Evolutionary conservation across 306 rosid species (phyloP), one percentile per base, ranked within the genome.

Genomic region (Prunus dulcis): DNA sequence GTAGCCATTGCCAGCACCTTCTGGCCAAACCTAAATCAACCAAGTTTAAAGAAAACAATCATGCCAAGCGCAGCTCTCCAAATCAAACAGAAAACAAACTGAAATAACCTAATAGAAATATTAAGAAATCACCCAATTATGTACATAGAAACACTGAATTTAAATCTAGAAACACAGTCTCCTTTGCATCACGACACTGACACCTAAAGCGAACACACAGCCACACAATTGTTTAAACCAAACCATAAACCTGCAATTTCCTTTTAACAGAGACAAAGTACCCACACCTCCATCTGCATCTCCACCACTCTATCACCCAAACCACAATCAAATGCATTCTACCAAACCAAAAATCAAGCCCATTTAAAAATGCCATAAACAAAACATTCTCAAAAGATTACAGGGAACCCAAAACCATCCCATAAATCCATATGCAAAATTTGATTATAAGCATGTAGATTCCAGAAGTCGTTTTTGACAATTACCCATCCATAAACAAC

Each of bases 1-100:
- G 94, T 88, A 18, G 98, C 97, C 97, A 93, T 93, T 15, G 65
- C 71, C 49, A 71, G 67, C 32, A 25, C 69, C 67, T 79, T 65
- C 32, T 4, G 41, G 56, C 52, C 65, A 74, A 65, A 62, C 62
- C 84, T 72, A 47, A 69, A 79, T 47, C 70, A 34, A 78, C 52
- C 46, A 53, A 79, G 32, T 20, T 47, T 19, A 41, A 34, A 19
- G 23, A 4, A 64, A 52, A 64, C 71, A 62, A 34, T 15, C 34
- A 60, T 32, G 10, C 15, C n/a, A 60, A 25, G 65, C 14, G 3
- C 3, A 60, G 18, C 32, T 60, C 65, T 5, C 25, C 17, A 25
- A 25, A 25, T 25, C 65, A 60, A 60, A 60, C 10, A 5, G 9
- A 12, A 13, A 60, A 23, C 52, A 13, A 60, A 60, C 11, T 15